Evolutionary conservation across 2,329 filamentous ascomycete species (phyloP), one percentile per base, ranked within the genome.

Genomic region (Talaromyces atroroseus): DNA sequence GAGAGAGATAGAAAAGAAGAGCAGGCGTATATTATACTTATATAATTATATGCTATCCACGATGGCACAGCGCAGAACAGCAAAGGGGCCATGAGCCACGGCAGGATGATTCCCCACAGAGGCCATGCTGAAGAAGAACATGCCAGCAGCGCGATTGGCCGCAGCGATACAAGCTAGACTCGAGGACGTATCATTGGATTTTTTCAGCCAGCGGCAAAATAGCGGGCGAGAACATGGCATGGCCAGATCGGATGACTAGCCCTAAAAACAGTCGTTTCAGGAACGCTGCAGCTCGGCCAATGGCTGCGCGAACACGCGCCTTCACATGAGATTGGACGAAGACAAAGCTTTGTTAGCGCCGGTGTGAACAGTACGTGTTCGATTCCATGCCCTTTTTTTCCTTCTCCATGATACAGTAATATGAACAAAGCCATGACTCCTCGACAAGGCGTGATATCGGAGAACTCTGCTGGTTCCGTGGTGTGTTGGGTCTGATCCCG

Each of bases 191-290:
- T 52, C 50, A 52, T 46, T 29, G 24, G 32, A 21, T 11, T 20
- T 18, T 10, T 11, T 18, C 4, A 44, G 40, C 18, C n/a, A 21
- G 26, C 40, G 50, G 50, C 40, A 46, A 52, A 29, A 46, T 45
- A 45, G 11, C 50, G 40, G 24, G 34, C 20, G 7, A 32, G 40
- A 18, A 24, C 18, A 21, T 14, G 38, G 24, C 40, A 44, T 36
- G 50, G 50, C 50, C 50, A 52, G 29, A 52, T 36, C 40, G 40
- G 42, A 46, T 52, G 29, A 52, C 50, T 44, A n/a, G 12, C 18
- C 40, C 11, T 14, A 36, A 36, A 14, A 14, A 10, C 2, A 10
- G 11, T 36, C 40, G 40, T 44, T 23, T 40, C 36, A 40, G 36
- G 36, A 40, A 38, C 36, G 6, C 36, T 38, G 36, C 36, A 38